Evolutionary conservation across 331 rosid species (phyloP).

Genomic region (Phaseolus coccineus): DNA sequence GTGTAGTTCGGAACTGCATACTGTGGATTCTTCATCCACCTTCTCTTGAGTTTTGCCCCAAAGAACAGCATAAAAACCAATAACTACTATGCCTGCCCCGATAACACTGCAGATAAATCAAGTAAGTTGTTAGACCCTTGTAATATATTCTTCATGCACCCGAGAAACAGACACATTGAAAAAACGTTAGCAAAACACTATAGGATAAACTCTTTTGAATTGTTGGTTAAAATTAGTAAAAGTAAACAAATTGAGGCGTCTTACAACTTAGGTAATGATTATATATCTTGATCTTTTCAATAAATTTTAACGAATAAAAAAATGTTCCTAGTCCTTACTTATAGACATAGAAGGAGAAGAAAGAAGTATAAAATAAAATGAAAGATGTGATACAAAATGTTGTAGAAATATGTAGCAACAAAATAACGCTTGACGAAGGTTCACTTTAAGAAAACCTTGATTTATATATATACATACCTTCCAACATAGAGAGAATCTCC

Average conservation of each 20-base stretch:
- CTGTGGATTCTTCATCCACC: background rate
- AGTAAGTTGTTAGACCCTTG: background rate
- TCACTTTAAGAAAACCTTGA: background rate
- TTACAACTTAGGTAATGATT: too few relatives aligned
- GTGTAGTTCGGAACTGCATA: background rate
- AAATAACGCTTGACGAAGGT: background rate
- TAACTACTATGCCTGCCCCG: background rate
- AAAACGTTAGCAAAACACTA: too few relatives aligned
- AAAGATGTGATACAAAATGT: background rate
- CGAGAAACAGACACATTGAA: too few relatives aligned
- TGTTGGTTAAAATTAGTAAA: too few relatives aligned
- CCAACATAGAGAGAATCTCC: constrained; percentile 46
- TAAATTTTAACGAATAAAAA: too few relatives aligned
- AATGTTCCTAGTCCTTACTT: too few relatives aligned
- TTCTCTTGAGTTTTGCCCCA: constrained; percentile 17
- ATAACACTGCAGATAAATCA: background rate
- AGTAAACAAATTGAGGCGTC: too few relatives aligned
- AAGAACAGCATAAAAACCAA: constrained; percentile 16
- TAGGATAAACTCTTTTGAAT: too few relatives aligned
- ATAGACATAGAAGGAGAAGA: background rate
- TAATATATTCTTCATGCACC: too few relatives aligned
- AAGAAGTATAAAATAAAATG: background rate
- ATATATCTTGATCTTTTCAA: too few relatives aligned
- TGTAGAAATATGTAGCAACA: background rate
- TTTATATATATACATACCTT: constrained; percentile 7